phyloP scores from a whole-genome alignment of 306 rosid genomes.

The Pueraria montana region DNA sequence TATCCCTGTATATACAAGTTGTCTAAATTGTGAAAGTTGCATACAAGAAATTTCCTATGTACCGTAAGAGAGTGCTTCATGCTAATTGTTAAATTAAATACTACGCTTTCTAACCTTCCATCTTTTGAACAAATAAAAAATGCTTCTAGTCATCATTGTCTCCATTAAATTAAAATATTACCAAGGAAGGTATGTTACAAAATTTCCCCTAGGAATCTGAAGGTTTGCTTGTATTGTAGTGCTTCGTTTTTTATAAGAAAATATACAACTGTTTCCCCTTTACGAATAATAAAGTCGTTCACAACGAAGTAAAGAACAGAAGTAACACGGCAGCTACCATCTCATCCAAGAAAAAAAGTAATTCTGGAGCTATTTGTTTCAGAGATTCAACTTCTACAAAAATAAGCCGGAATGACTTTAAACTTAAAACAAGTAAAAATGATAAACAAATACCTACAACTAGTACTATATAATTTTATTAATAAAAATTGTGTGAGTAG shows the following conservation, averaged over 20 bases:
- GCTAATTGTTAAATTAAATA: conserved; percentile 5
- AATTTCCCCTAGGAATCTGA: not conserved
- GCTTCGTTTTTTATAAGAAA: conserved; percentile 6
- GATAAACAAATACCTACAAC: conserved; percentile 29
- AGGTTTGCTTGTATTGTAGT: conserved; percentile 28
- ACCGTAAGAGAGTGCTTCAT: conserved; percentile 5
- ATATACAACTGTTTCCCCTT: conserved; percentile 18
- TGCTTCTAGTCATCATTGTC: not conserved
- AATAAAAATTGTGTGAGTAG: conserved; percentile 20
- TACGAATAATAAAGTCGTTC: conserved; percentile 25
- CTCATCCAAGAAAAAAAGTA: conserved; percentile 27
- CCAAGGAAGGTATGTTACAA: not conserved
- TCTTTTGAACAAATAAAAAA: conserved; percentile 11
- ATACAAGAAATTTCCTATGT: conserved; percentile 7
- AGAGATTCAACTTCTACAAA: conserved; percentile 31
- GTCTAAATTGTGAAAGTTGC: conserved; percentile 23
- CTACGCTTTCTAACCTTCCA: not conserved
- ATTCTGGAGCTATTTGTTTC: conserved; percentile 23
- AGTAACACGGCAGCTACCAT: conserved; percentile 12
- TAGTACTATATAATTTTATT: conserved; percentile 37
- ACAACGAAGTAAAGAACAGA: conserved; percentile 1
- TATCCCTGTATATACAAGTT: not conserved
- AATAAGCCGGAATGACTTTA: conserved; percentile 21
- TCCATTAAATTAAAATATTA: conserved; percentile 1
- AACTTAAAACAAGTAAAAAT: conserved; percentile 24